These are phyloP conservation scores for Euphorbia tirucalli DNA, from an alignment of 345 rosid genomes.

Conservation along the genomic window DNA sequence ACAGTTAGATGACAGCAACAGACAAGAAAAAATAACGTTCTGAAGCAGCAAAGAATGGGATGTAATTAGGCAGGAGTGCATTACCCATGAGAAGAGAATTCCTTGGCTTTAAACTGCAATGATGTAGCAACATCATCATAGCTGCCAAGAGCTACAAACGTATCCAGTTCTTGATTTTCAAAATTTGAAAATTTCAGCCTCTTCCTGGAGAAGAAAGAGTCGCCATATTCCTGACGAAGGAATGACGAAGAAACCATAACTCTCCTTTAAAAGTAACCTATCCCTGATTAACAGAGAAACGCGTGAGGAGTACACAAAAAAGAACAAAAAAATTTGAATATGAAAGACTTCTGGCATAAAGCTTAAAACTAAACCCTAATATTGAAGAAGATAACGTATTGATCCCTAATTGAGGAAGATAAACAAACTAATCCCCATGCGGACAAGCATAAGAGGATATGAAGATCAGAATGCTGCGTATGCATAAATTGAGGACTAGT, in stretches of 20 bases:
- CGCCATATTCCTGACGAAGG: constrained; percentile 14
- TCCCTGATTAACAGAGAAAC: constrained; percentile 1
- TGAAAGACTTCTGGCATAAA: not conserved
- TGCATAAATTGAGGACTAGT: not conserved
- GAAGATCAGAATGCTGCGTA: not conserved
- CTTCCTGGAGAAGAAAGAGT: constrained; percentile 27
- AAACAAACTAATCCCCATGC: not conserved
- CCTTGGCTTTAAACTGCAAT: constrained; percentile 26
- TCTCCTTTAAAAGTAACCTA: constrained; percentile 1
- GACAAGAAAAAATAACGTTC: not conserved
- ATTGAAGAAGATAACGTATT: too few relatives aligned
- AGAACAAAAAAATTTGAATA: not conserved
- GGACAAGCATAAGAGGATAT: not conserved
- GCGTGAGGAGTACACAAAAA: not conserved
- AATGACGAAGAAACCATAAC: constrained; percentile 55
- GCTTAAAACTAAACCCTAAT: too few relatives aligned
- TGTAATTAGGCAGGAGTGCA: not conserved
- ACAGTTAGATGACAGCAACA: constrained; percentile 3
- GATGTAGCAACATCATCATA: constrained; percentile 27
- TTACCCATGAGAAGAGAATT: constrained; percentile 41
- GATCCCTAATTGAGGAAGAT: not conserved
- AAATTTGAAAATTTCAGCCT: constrained; percentile 36
- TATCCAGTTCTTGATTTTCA: constrained; percentile 23
- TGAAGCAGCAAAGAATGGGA: not conserved
- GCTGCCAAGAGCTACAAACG: constrained; percentile 29